Conservation (phyloP, 768 basidiomycete genomes). For the Agaricus bisporus region DNA sequence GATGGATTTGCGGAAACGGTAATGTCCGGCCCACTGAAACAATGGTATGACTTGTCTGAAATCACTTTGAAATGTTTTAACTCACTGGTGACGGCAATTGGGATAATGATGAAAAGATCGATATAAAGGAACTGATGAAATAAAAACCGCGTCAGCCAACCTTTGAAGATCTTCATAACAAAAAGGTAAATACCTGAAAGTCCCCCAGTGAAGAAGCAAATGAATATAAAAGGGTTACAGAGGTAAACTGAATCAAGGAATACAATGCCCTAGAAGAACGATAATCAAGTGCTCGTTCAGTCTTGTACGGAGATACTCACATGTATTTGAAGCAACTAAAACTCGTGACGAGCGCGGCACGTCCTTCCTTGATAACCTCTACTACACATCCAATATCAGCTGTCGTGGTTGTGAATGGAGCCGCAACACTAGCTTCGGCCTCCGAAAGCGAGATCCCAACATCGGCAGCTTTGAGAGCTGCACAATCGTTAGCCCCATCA, state of each 20-base stretch:
- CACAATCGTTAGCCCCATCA: conserved; percentile 98
- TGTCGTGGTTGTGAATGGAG: conserved; percentile 90
- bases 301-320: conserved; percentile 41
- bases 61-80: conserved; percentile 6
- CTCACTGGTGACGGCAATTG: conserved; percentile 93
- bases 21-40: conserved; percentile 87
- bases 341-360: conserved; percentile 93
- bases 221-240: conserved; percentile 90
- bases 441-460: conserved; percentile 96
- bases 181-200: conserved; percentile 64
- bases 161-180: conserved; percentile 1
- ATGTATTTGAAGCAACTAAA: conserved; percentile 99
- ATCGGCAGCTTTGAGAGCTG: conserved; percentile 96
- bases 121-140: conserved; percentile 83
- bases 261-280: conserved; percentile 76
- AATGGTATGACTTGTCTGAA: neutral
- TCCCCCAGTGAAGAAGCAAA: conserved; percentile 96
- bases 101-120: conserved; percentile 96
- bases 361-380: conserved; percentile 94
- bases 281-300: conserved; percentile 8
- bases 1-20: conserved; percentile 80
- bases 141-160: conserved; percentile 12
- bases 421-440: conserved; percentile 97
- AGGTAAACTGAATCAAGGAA: conserved; percentile 98
- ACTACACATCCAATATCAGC: conserved; percentile 96